Evolutionary conservation across 2,329 filamentous ascomycete species (phyloP), one percentile per base, ranked within the genome.

Genomic region (Phoma sp.): DNA sequence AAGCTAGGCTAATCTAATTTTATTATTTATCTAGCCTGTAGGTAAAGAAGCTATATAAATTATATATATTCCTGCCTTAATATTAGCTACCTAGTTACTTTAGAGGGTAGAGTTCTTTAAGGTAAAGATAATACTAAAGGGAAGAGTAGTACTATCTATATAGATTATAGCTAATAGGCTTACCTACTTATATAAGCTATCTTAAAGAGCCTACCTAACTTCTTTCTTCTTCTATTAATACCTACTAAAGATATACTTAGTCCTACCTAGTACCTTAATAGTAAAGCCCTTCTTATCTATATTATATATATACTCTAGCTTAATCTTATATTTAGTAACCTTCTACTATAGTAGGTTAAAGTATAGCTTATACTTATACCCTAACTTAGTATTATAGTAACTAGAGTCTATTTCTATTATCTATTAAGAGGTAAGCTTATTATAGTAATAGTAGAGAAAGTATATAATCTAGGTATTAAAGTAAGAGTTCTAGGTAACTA

Each of bases 371-470:
- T 37, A 37, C 17, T 37, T 37, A 18, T 37, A 18, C 20, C 10
- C 12, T 6, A 21, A 39, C 52, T 71, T 53, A 53, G 58, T 62
- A 37, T 59, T 57, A n/a, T 67, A 34, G 14, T 60, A 43, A 40
- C 36, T 47, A 12, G 21, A 20, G 36, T 69, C 60, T 10, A 67
- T 56, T 21, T 40, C 29, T 25, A 53, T 43, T 20, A 58, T 48
- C 51, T 49, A 65, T 51, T 52, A 4, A n/a, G 47, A 57, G 20
- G 42, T 48, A 18, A 67, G 52, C 15, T 47, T 14, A 21, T 50
- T 23, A 4, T 42, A 7, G 43, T 63, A 40, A 18, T 56, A 53
- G 12, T 51, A 18, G 18, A 59, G 17, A 34, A 64, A 67, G 42
- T 53, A 48, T 21, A 26, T 30, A 45, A 56, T 55, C 64, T 38